Percentiles rank a stretch among this genome's conserved stretches.
Conservation (phyloP, 306 rosid genomes). For the Lathyrus aphaca region DNA sequence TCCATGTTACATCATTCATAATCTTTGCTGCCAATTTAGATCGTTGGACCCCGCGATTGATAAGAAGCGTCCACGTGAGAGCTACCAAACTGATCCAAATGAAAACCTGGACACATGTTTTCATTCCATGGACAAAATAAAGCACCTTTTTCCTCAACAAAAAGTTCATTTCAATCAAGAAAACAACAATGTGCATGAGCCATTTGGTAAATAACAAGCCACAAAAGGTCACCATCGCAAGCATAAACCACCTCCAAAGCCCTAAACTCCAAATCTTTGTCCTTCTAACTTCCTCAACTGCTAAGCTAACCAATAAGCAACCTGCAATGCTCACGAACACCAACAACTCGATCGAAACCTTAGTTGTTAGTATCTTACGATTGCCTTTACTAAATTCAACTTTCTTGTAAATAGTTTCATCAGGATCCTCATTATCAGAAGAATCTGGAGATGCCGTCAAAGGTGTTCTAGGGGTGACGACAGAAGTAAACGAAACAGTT, state of each 20-base stretch:
- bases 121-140: constrained; percentile 92
- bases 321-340: constrained; percentile 52
- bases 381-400: constrained; percentile 60
- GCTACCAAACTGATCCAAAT: constrained; percentile 76
- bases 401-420: constrained; percentile 63
- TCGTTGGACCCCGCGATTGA: constrained; percentile 52
- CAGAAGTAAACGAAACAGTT: constrained; percentile 49
- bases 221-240: constrained; percentile 71
- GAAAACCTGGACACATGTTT: constrained; percentile 72
- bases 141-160: constrained; percentile 77
- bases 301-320: constrained; percentile 60
- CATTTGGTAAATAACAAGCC: constrained; percentile 77
- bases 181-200: constrained; percentile 74
- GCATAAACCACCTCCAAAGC: constrained; percentile 89
- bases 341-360: constrained; percentile 53
- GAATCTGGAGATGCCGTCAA: constrained; percentile 50
- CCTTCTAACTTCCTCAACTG: constrained; percentile 41
- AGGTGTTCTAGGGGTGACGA: constrained; percentile 48
- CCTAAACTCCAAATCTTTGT: constrained; percentile 56
- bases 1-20: constrained; percentile 64
- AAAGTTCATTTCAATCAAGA: constrained; percentile 84
- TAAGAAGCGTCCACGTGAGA: constrained; percentile 66
- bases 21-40: constrained; percentile 52
- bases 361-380: constrained; percentile 49
- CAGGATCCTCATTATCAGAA: constrained; percentile 60